These are phyloP conservation scores for Penicillium sp. DNA, from an alignment of 2,329 filamentous ascomycete species.

Conservation along the genomic window DNA sequence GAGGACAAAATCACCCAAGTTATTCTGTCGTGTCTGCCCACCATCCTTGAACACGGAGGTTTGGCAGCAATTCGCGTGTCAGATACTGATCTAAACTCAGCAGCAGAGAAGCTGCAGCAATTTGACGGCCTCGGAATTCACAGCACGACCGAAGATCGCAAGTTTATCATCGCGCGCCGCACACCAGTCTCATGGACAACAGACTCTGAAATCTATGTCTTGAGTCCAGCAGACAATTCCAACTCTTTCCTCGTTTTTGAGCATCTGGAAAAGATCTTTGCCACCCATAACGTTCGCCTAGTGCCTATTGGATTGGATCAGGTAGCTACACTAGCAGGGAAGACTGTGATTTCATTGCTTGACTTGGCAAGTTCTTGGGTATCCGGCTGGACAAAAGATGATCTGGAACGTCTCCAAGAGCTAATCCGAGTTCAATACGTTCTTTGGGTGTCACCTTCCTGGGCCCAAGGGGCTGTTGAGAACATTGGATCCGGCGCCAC, in stretches of 20 bases:
- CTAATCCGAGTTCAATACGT: constrained; percentile 18
- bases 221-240: constrained; percentile 3
- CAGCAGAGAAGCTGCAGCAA: constrained; percentile 2
- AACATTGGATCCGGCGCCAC: constrained; percentile 20
- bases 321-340: constrained; percentile 8
- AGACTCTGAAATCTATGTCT: constrained; percentile 15
- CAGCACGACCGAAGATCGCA: constrained; percentile 11
- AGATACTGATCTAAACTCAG: background rate
- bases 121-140: constrained; percentile 12
- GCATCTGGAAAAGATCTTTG: constrained; percentile 13
- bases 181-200: constrained; percentile 14
- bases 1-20: background rate
- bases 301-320: constrained; percentile 13
- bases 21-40: constrained; percentile 6
- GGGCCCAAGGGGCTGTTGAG: constrained; percentile 9
- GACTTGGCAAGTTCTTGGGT: constrained; percentile 18
- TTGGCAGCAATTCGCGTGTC: constrained; percentile 13
- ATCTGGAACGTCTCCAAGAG: constrained; percentile 12
- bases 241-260: constrained; percentile 5
- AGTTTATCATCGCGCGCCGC: constrained; percentile 12
- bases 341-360: constrained; percentile 21
- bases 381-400: constrained; percentile 5
- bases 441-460: constrained; percentile 21
- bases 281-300: constrained; percentile 12
- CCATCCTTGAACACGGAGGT: constrained; percentile 9